A percentile compares a stretch with the other conserved stretches of the same genome.
Evolutionary conservation across 352 stramenopile genomes (phyloP).

Genomic region (Blastocystis hominis): DNA sequence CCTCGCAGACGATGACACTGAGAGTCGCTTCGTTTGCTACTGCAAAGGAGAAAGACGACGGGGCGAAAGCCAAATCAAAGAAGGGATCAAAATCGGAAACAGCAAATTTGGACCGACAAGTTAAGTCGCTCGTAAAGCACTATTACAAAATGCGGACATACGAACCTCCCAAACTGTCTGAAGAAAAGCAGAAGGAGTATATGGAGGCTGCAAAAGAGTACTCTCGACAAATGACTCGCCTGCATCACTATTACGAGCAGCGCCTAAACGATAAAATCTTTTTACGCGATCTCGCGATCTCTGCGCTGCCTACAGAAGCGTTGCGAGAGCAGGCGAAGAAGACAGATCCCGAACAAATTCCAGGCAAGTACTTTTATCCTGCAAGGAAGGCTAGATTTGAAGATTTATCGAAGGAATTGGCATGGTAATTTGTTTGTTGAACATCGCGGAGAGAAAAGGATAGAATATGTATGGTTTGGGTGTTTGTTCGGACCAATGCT

Average conservation of each 20-base stretch:
- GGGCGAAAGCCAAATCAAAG: background rate
- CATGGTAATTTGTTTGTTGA: slow-evolving; percentile 1
- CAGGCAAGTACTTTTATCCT: slow-evolving; percentile 48
- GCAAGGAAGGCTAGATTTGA: slow-evolving; percentile 27
- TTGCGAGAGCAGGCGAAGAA: background rate
- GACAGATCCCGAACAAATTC: background rate
- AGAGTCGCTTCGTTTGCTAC: background rate
- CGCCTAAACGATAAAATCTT: slow-evolving; percentile 30
- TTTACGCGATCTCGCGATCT: slow-evolving; percentile 10
- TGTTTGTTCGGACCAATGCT: too few relatives aligned
- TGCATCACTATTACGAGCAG: slow-evolving; percentile 3
- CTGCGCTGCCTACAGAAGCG: background rate
- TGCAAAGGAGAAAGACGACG: background rate
- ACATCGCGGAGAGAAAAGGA: background rate
- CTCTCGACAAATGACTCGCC: background rate
- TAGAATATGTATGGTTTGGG: too few relatives aligned
- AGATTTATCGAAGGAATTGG: slow-evolving; percentile 29
- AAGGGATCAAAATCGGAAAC: slow-evolving; percentile 24
- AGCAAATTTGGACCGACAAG: background rate
- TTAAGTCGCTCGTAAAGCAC: slow-evolving; percentile 5
- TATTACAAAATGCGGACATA: slow-evolving; percentile 14
- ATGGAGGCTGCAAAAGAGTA: slow-evolving; percentile 10
- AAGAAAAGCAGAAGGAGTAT: slow-evolving; percentile 29
- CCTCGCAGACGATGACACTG: background rate
- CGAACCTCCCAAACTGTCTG: background rate